A percentile compares a stretch with the other conserved stretches of the same genome.
Conservation (phyloP, 768 basidiomycete species). For the Ephemerocybe angulata region DNA sequence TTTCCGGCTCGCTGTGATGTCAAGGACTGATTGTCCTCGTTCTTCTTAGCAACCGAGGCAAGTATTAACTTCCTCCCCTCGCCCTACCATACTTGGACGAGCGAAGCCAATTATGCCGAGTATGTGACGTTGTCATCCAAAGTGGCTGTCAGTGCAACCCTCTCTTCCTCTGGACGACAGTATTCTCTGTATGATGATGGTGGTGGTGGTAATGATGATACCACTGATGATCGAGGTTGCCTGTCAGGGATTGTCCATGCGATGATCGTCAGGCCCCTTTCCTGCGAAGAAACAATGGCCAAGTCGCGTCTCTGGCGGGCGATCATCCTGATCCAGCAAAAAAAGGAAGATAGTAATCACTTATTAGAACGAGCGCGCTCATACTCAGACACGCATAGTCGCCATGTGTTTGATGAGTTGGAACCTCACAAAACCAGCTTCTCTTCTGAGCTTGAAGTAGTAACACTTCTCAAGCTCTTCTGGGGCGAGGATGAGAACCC, state of each 20-base stretch:
- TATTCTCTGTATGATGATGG: not conserved
- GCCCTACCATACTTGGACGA: not conserved
- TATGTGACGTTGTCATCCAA: not conserved
- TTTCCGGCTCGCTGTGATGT: not conserved
- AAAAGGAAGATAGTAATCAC: not conserved
- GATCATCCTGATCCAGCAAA: not conserved
- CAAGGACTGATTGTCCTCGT: not conserved
- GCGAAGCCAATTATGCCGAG: not conserved
- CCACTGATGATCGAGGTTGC: not conserved
- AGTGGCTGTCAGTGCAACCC: too few species aligned
- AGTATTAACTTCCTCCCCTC: not conserved
- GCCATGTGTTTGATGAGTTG: not conserved
- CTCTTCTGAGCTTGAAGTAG: not conserved
- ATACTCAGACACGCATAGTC: too few species aligned
- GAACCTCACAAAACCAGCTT: not conserved
- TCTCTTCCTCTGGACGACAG: too few species aligned
- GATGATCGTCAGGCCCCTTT: not conserved
- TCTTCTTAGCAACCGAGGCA: not conserved
- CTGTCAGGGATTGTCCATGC: not conserved
- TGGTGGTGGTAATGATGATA: too few species aligned
- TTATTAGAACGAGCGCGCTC: too few species aligned
- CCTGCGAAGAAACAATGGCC: too few species aligned
- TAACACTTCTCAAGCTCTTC: not conserved
- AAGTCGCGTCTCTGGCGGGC: not conserved
- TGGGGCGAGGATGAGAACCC: not conserved